Percentiles rank a stretch among this genome's conserved stretches.
These are phyloP conservation scores for Rhodotorula sp. DNA, from an alignment of 1,284 basidiomycete species.

Conservation along the genomic window DNA sequence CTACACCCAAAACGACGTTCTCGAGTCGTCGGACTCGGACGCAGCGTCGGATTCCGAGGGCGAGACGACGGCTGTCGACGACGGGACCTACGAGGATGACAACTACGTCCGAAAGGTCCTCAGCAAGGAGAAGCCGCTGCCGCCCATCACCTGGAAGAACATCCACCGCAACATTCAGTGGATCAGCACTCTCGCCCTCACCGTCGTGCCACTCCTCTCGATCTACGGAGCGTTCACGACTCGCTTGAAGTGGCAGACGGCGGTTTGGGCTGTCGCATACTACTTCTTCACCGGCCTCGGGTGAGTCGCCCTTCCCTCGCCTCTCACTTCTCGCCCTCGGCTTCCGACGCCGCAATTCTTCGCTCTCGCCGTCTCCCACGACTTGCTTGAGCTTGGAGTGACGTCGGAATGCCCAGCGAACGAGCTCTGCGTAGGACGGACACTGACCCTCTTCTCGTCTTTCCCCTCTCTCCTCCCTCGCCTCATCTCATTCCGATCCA, in stretches of 20 bases:
- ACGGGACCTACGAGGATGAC: constrained; percentile 72
- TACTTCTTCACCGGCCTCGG: constrained; percentile 81
- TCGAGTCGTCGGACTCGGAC: constrained; percentile 32
- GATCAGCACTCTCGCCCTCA: constrained; percentile 70
- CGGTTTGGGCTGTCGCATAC: constrained; percentile 57
- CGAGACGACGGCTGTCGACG: constrained; percentile 46
- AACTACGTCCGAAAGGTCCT: constrained; percentile 86
- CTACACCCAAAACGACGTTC: constrained; percentile 9
- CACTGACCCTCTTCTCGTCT: not conserved
- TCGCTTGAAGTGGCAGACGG: constrained; percentile 65
- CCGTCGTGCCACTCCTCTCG: constrained; percentile 67
- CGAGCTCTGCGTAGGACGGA: too few relatives aligned
- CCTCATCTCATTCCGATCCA: not conserved
- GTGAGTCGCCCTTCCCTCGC: not conserved
- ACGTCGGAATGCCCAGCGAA: too few relatives aligned
- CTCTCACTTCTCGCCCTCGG: constrained; percentile 36
- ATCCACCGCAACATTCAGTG: constrained; percentile 71
- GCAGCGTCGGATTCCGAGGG: constrained; percentile 39
- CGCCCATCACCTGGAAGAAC: constrained; percentile 72
- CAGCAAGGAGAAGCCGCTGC: constrained; percentile 67
- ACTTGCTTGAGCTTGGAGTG: not conserved
- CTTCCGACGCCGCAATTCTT: not conserved
- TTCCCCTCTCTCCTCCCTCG: not conserved
- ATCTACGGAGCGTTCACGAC: constrained; percentile 66
- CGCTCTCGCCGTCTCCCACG: too few relatives aligned